phyloP scores from a whole-genome alignment of 2,329 filamentous ascomycete species.

The Gaeumannomyces tritici region DNA sequence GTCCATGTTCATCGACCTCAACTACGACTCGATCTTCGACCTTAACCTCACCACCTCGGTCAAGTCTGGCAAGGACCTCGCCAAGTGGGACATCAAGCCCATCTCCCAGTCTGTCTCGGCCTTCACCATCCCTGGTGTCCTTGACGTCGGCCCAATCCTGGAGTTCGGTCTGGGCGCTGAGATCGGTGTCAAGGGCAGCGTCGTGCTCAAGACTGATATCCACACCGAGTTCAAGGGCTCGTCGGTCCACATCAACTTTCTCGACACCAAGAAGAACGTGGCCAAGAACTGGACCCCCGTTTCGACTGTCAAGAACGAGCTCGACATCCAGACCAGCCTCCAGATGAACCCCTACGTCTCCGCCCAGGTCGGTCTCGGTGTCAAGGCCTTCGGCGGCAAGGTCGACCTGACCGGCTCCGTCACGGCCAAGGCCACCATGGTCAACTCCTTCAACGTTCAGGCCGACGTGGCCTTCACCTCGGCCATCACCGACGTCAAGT shows the following conservation, averaged over 20 bases:
- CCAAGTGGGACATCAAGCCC: background rate
- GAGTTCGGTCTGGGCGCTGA: background rate
- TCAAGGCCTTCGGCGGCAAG: background rate
- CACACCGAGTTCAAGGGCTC: background rate
- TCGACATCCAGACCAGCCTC: background rate
- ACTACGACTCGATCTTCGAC: background rate
- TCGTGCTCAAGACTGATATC: background rate
- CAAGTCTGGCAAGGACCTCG: background rate
- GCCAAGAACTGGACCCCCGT: conserved; percentile 1
- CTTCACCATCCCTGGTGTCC: conserved; percentile 1
- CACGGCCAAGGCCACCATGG: background rate
- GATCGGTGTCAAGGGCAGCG: background rate
- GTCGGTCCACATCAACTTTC: background rate
- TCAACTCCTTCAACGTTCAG: background rate
- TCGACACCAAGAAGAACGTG: background rate
- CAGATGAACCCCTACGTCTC: background rate
- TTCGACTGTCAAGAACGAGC: background rate
- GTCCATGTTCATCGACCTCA: background rate
- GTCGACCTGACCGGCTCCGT: background rate
- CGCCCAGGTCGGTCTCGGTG: background rate
- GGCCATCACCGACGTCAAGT: background rate
- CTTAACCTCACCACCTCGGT: background rate
- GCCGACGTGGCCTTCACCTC: background rate
- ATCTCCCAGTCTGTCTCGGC: background rate
- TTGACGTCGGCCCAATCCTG: background rate